Conservation (phyloP, 164 flowering plant species). For the Vitis riparia region DNA sequence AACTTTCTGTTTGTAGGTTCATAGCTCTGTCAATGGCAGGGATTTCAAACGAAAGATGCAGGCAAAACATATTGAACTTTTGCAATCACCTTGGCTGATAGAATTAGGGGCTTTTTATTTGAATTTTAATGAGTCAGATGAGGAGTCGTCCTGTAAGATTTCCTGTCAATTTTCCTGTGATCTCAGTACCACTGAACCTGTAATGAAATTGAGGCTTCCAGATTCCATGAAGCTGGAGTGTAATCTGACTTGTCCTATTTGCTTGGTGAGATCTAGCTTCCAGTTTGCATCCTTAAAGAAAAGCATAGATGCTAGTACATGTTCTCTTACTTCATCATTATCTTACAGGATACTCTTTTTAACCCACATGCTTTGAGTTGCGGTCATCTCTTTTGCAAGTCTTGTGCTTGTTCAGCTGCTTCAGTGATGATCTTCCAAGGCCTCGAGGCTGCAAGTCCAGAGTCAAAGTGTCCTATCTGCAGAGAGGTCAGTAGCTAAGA, state of each 20-base stretch:
- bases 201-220: conserved; percentile 57
- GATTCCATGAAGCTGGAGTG: conserved; percentile 65
- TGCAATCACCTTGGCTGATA: conserved; percentile 91
- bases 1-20: conserved; percentile 46
- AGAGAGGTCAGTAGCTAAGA: conserved; percentile 1
- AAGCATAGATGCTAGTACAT: neutral
- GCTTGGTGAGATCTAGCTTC: conserved; percentile 61
- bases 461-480: conserved; percentile 5
- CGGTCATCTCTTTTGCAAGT: conserved; percentile 53
- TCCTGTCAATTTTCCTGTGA: conserved; percentile 50
- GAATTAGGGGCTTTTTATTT: conserved; percentile 82
- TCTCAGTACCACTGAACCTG: conserved; percentile 32
- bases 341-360: conserved; percentile 64
- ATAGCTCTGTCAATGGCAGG: conserved; percentile 73
- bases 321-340: conserved; percentile 2
- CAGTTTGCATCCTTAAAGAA: neutral
- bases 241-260: conserved; percentile 74
- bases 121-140: conserved; percentile 42
- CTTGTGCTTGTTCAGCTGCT: conserved; percentile 9
- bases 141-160: conserved; percentile 25
- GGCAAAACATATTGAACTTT: conserved; percentile 72
- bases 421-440: conserved; percentile 8
- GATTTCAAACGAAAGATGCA: conserved; percentile 64
- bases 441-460: conserved; percentile 2
- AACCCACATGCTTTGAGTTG: conserved; percentile 88